Base-by-base conservation (phyloP, 352 stramenopile genomes). In the Globisporangium heterothallicum region DNA sequence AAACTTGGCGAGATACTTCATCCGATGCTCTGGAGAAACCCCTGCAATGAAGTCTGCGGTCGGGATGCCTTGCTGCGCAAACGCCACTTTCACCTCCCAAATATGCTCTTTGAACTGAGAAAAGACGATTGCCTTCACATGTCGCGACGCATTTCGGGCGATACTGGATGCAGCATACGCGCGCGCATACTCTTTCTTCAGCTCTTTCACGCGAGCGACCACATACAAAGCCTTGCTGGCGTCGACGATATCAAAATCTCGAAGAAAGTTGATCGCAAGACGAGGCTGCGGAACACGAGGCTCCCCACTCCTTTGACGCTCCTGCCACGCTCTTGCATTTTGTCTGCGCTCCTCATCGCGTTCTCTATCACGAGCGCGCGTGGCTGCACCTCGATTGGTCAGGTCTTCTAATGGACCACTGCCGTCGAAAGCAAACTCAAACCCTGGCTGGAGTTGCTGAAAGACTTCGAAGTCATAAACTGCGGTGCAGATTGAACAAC, bases 381-480 rank as follows among this genome's bases (percentile, higher is more conserved):
- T 6, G 3, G 21, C 41, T 2, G 27, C 30, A 36, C 24, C 34
- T 2, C 9, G 16, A 12, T 29, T 13, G 9, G 29, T 52, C 6
- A 59, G 27, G n/a, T 73, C 51, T 50, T 72, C 59, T 21, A 73
- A 53, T n/a, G 21, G 19, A 12, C 7, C 30, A 19, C 21, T 18
- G 8, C 42, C 40, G 1, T 18, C 12, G 21, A 29, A 13, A 0
- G 55, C 43, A 56, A 88, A 90, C 27, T 92, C 76, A 58, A 95
- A 89, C 1, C 86, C 86, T 3, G 86, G 86, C 43, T 96, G 86
- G 29, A 96, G 64, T 32, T 61, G 52, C 60, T 97, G 88, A 61
- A 98, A 96, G 2, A 89, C 57, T 66, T 98, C 89, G 19, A 84
- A 70, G 56, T 98, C 88, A 38, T 80, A 93, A 3, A 45, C 42